Evolutionary conservation across 2,329 filamentous ascomycete genomes (phyloP), one percentile per base, ranked within the genome.

Genomic region (Lizonia empirigonia): DNA sequence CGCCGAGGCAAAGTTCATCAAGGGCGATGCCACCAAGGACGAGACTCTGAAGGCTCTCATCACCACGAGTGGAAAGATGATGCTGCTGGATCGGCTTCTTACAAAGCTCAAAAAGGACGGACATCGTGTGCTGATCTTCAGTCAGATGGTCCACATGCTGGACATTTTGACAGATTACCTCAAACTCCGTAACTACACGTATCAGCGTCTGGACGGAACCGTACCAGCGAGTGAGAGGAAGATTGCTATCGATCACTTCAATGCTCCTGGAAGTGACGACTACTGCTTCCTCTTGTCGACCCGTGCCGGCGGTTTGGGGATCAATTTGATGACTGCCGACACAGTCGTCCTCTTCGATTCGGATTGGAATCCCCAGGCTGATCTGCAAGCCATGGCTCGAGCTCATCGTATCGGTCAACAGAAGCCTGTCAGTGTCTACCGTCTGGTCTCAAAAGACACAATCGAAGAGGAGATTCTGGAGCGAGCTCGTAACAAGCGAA

Each of bases 121-220:
- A 38, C 94, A 99, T 74, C 90, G 94, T 46, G 95, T 99, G 10
- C 78, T 99, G 57, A 97, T 99, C 59, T 99, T 99, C 79, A 97
- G 93, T 72, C 94, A 99, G 71, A 99, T 99, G 94, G 95, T 99
- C 27, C 95, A 91, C 70, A 97, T 99, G 89, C 83, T 99, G 18
- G 92, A 99, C 67, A 94, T 99, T 44, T 81, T 99, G 1, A 90
- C 91, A 36, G 93, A 99, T 66, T 99, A 99, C 70, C 84, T 97
- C 59, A 89, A 91, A 42, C 83, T 94, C 44, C 88, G 94, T 56
- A 91, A 92, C n/a, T 95, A 97, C 74, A 87, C 94, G 52, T 97
- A 94, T 69, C 95, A 99, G 70, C 85, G 94, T 15, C 83, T 99
- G 7, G 94, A 99, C 70, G 94, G 94, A 62, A 99, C 94, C 2